Conservation (phyloP, 139 green algal species). For the Astrephomene gubernaculifera region DNA sequence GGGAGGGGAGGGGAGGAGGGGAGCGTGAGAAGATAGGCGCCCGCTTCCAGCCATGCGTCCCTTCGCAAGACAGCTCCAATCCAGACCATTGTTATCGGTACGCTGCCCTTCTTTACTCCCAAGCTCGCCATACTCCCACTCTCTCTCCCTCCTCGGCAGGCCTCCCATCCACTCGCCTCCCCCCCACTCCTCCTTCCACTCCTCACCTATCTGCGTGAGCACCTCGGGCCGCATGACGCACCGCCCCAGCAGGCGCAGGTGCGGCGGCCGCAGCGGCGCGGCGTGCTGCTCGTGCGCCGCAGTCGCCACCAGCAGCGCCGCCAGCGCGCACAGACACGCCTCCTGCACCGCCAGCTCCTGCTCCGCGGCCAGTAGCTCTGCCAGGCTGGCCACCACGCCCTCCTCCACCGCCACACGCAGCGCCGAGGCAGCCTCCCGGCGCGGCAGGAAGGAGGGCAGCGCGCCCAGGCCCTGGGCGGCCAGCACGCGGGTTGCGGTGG, state of each 20-base stretch:
- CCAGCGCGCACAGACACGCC: slow-evolving; percentile 25
- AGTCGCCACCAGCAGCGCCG: slow-evolving; percentile 21
- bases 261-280: background rate
- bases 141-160: too few species aligned
- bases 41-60: too few species aligned
- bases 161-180: background rate
- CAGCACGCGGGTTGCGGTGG: background rate
- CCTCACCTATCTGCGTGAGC: slow-evolving; percentile 18
- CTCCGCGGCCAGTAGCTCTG: background rate
- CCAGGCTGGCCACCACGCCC: slow-evolving; percentile 12
- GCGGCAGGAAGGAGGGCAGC: slow-evolving; percentile 27
- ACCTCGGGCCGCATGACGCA: background rate
- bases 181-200: background rate
- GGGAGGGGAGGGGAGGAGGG: background rate
- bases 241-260: slow-evolving; percentile 20
- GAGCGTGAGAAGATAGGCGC: too few species aligned
- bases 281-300: slow-evolving; percentile 28
- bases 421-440: background rate
- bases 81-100: too few species aligned
- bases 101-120: too few species aligned
- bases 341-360: slow-evolving; percentile 16
- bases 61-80: too few species aligned
- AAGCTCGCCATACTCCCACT: too few species aligned
- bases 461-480: slow-evolving; percentile 23
- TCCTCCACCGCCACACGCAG: background rate